Conservation (phyloP, 768 basidiomycete genomes). For the Leccinum boreale region DNA sequence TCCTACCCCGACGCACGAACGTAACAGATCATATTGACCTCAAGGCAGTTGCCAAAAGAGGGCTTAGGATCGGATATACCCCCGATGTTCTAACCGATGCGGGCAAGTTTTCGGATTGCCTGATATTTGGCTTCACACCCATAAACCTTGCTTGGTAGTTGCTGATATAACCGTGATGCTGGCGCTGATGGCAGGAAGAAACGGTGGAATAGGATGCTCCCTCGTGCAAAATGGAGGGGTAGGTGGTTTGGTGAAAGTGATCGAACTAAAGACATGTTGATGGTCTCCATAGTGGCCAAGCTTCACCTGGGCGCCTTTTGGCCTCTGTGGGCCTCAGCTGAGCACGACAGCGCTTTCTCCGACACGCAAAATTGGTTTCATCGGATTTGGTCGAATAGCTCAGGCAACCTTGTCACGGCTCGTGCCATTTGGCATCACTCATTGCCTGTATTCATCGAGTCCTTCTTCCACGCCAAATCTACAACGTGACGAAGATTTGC, state of each 20-base stretch:
- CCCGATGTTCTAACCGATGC: constrained; percentile 93
- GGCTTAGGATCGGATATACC: constrained; percentile 82
- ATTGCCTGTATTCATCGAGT: constrained; percentile 65
- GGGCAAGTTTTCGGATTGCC: constrained; percentile 40
- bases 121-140: background rate
- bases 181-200: constrained; percentile 89
- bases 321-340: constrained; percentile 80
- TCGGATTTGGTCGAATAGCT: constrained; percentile 94
- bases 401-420: constrained; percentile 80
- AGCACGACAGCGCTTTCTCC: constrained; percentile 49
- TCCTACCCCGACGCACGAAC: background rate
- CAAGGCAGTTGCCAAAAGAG: constrained; percentile 51
- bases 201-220: constrained; percentile 58
- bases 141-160: constrained; percentile 46
- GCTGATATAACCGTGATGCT: constrained; percentile 91
- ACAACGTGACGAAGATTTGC: constrained; percentile 37
- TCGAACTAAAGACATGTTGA: background rate
- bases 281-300: constrained; percentile 63
- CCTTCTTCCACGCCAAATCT: constrained; percentile 46
- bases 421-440: constrained; percentile 76
- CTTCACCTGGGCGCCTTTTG: constrained; percentile 78
- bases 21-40: constrained; percentile 79
- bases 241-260: constrained; percentile 19
- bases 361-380: constrained; percentile 76
- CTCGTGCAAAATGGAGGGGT: constrained; percentile 72